Base-by-base conservation (phyloP, 768 basidiomycete species). In the Boletus rufocinnamomeus region DNA sequence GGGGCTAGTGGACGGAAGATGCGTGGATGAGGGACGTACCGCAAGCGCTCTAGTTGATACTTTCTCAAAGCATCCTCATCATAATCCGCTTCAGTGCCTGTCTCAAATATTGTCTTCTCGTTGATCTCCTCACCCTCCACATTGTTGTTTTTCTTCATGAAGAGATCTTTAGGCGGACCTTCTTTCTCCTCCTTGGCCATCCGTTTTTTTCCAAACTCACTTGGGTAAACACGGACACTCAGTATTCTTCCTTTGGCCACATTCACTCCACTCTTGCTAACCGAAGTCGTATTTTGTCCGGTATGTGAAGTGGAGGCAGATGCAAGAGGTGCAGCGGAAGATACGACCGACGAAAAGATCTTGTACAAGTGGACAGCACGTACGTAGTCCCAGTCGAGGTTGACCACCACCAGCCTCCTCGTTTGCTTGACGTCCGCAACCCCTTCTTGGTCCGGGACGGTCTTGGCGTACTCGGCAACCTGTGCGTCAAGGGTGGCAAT, bases 321-420 rank as follows among this genome's bases (percentile, higher is more conserved):
- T 21, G 76, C 61, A 19, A 78, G 69, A 16, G 84, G 77, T 6
- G 84, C 81, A 13, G 80, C 74, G 16, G 83, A 73, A 7, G 90
- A 88, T 6, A 96, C 80, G 43, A 95, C 82, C 3, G 95, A 98
- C 19, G 91, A 85, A 74, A 92, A 93, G 37, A 98, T 91, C 74
- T 91, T 93, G 83, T 87, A 97, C 14, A 99, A 77, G 70, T 98
- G 95, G 21, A 77, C 76, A 0, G 96, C 93, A 55, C 89, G 88
- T 51, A 98, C 85, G 74, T 98, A 84, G 72, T 98, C 97, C 97
- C 97, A 99, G 75, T 99, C 97, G 52, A 98, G 83, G 71, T 98
- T 98, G 62, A 98, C 96, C 46, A 89, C 83, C 1, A 96, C 97
- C 8, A 99, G 70, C 25, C 96, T 82, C 54, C 76, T 80, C 2